These are phyloP conservation scores for Ustilago esculenta DNA, from an alignment of 1,284 basidiomycete species.

Conservation along the genomic window DNA sequence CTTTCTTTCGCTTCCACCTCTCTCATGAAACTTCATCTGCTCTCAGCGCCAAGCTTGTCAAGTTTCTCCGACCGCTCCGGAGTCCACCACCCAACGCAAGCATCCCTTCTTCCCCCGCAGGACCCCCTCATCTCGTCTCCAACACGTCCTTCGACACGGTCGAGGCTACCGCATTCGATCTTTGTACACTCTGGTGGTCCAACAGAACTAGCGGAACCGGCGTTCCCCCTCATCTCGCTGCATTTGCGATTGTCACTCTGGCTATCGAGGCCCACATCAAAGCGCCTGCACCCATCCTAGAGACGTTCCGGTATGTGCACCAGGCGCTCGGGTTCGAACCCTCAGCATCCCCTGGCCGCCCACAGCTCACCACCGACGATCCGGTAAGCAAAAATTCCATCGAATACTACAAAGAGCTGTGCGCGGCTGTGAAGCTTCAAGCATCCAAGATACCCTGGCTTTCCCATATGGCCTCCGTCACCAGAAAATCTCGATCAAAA, in stretches of 20 bases:
- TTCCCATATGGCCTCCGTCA: constrained; percentile 1
- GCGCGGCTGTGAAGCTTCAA: constrained; percentile 3
- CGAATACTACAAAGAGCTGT: constrained; percentile 15
- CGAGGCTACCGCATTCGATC: constrained; percentile 30
- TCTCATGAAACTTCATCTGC: neutral
- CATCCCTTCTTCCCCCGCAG: neutral
- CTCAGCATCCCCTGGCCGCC: no score
- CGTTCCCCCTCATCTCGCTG: constrained; percentile 7
- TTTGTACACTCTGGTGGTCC: constrained; percentile 40
- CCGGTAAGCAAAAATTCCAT: constrained; percentile 5
- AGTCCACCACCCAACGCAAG: neutral
- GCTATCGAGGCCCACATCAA: constrained; percentile 35
- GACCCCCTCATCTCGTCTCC: neutral
- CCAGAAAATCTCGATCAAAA: neutral
- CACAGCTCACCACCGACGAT: neutral
- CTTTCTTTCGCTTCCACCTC: constrained; percentile 20
- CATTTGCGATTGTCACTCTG: constrained; percentile 27
- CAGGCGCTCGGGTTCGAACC: constrained; percentile 13
- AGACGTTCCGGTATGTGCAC: constrained; percentile 24
- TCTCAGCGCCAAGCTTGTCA: constrained; percentile 6
- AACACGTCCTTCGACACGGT: constrained; percentile 24
- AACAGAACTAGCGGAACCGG: neutral
- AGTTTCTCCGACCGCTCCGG: constrained; percentile 15
- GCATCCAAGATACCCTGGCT: constrained; percentile 34
- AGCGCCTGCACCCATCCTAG: constrained; percentile 2